phyloP scores from a whole-genome alignment of 129 eudicot species.

The Tanacetum coccineum region DNA sequence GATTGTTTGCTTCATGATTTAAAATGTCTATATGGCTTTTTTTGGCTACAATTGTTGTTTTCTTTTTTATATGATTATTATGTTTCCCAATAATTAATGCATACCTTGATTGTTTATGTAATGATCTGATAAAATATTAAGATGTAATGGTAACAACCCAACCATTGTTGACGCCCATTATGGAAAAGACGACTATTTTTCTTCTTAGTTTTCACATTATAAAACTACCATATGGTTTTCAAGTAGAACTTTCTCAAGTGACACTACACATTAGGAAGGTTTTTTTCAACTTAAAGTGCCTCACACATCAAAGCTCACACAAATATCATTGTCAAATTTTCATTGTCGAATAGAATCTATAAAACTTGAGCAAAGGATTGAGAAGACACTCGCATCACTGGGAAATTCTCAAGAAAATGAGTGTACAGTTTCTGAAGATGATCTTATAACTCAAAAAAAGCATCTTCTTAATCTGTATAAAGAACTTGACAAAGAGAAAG shows the following conservation, averaged over 20 bases:
- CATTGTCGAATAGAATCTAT: constrained; percentile 44
- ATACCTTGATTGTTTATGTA: too few species aligned
- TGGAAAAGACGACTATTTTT: too few species aligned
- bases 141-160: too few species aligned
- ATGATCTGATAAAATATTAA: too few species aligned
- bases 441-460: constrained; percentile 57
- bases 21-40: too few species aligned
- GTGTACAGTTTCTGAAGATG: constrained; percentile 48
- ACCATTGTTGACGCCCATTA: too few species aligned
- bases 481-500: constrained; percentile 50
- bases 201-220: too few species aligned
- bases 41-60: background rate
- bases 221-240: constrained; percentile 11
- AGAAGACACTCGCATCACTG: constrained; percentile 42
- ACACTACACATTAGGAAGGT: constrained; percentile 27
- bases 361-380: constrained; percentile 55
- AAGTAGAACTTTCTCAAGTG: constrained; percentile 32
- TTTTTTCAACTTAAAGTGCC: too few species aligned
- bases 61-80: background rate
- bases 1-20: too few species aligned
- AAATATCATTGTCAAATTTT: constrained; percentile 28
- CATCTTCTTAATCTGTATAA: constrained; percentile 46
- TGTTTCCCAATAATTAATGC: too few species aligned
- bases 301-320: constrained; percentile 21
- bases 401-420: constrained; percentile 61